These are phyloP conservation scores for Murraya koenigii DNA, from an alignment of 345 rosid genomes.

Conservation along the genomic window DNA sequence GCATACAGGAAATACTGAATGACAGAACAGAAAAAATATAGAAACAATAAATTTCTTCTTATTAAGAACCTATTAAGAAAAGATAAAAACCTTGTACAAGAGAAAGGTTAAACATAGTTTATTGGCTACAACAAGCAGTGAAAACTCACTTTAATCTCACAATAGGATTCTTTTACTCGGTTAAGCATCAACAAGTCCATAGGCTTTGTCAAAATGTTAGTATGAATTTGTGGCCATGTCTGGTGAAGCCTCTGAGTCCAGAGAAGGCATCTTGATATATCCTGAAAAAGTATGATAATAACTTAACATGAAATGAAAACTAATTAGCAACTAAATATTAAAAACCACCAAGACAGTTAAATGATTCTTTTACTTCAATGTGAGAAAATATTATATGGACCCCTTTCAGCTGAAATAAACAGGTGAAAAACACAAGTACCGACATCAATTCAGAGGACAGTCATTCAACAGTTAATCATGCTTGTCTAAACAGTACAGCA, in stretches of 20 bases:
- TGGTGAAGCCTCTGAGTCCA: conserved; percentile 98
- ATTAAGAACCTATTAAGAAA: background rate
- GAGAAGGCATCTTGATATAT: conserved; percentile 90
- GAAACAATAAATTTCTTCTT: background rate
- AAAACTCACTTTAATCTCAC: conserved; percentile 67
- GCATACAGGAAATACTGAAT: conserved; percentile 8
- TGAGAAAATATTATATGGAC: conserved; percentile 5
- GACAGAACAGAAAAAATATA: background rate
- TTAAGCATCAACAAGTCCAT: conserved; percentile 83
- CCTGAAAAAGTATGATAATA: conserved; percentile 40
- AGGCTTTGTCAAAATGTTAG: conserved; percentile 76
- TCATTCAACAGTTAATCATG: background rate
- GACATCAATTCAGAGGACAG: background rate
- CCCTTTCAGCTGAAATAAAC: conserved; percentile 9
- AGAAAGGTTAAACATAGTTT: background rate
- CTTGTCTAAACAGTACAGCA: background rate
- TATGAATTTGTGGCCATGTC: conserved; percentile 84
- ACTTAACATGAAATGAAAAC: conserved; percentile 9
- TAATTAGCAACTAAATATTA: background rate
- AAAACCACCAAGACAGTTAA: background rate
- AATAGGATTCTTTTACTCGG: conserved; percentile 71
- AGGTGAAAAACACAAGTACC: background rate
- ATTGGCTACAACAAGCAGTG: background rate
- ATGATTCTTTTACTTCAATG: background rate
- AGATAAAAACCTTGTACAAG: background rate